Evolutionary conservation across 2,329 filamentous ascomycete species (phyloP), one percentile per base, ranked within the genome.

Genomic region (Didymella sp.): DNA sequence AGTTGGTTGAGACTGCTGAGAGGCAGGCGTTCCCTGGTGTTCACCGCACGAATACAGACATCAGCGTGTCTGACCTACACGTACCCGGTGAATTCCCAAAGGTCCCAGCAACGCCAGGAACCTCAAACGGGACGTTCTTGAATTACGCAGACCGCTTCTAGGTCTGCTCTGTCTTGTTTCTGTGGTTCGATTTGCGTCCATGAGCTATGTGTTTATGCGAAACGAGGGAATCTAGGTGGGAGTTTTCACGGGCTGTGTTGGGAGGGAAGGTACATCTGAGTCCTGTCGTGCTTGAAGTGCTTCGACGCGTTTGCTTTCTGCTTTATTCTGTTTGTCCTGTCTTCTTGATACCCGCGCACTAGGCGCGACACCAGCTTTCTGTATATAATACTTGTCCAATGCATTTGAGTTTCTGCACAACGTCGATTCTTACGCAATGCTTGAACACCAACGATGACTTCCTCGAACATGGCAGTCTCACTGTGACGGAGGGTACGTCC

Each of bases 51-150:
- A 73, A 81, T 48, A 82, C 80, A 6, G 78, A 80, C 59, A 69
- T 80, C 24, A 79, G 76, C 25, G 84, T 90, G 41, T 87, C 86
- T 51, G 83, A 88, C 68, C 75, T 91, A 47, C 87, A 89, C 68
- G 83, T 92, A 17, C 89, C 89, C 3, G 89, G 89, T 11, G 82
- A 88, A 63, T 92, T 83, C 69, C 87, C 87, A 0, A 71, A 64
- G 45, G 52, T 51, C 8, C 52, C 55, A 35, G 54, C 43, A 28
- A 51, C 43, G 49, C 55, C 55, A 17, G 50, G 50, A 25, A 58
- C 55, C 4, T 38, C 50, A n/a, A 30, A 37, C 17, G 55, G 50
- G 7, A 58, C 55, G 11, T 58, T 50, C 24, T 15, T 53, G 31
- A 50, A 41, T 46, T 53, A 58, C 21, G 31, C 37, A n/a, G 42